Evolutionary conservation across 2,329 filamentous ascomycete species (phyloP).

Genomic region (Aspergillus sp.): DNA sequence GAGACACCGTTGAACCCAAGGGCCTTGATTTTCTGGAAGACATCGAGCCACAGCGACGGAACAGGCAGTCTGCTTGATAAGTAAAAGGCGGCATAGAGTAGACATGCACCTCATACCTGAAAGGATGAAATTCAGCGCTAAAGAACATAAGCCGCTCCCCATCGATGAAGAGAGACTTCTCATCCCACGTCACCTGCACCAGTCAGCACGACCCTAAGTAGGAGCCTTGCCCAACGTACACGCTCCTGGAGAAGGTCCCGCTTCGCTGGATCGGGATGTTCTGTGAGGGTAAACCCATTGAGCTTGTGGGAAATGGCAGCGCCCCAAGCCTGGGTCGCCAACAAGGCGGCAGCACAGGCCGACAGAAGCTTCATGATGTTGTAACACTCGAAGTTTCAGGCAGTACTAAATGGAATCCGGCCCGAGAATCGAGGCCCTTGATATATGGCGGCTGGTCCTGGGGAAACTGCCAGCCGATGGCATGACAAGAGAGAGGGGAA

Average conservation of each 20-base stretch:
- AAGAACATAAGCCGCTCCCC: conserved; percentile 64
- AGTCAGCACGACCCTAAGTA: conserved; percentile 1
- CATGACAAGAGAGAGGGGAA: too few relatives aligned
- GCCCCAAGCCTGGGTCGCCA: conserved; percentile 39
- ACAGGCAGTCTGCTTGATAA: conserved; percentile 48
- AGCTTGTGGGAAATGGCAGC: conserved; percentile 42
- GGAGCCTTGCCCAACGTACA: conserved; percentile 28
- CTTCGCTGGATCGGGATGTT: conserved; percentile 30
- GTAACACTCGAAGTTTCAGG: background rate
- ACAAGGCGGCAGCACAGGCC: conserved; percentile 22
- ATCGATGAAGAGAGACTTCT: conserved; percentile 59
- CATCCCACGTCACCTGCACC: conserved; percentile 58
- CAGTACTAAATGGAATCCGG: too few relatives aligned
- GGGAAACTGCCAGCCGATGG: too few relatives aligned
- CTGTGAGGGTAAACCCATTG: conserved; percentile 38
- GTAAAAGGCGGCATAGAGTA: background rate
- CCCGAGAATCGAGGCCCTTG: too few relatives aligned
- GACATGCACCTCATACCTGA: conserved; percentile 31
- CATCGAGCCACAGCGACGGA: conserved; percentile 55
- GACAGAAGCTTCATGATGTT: conserved; percentile 31
- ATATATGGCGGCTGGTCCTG: too few relatives aligned
- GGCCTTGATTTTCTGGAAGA: conserved; percentile 76
- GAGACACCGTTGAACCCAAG: conserved; percentile 71
- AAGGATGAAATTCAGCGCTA: conserved; percentile 66
- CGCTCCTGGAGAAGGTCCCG: conserved; percentile 47